phyloP scores from a whole-genome alignment of 1,284 basidiomycete species.

The Ustilago hordei region DNA sequence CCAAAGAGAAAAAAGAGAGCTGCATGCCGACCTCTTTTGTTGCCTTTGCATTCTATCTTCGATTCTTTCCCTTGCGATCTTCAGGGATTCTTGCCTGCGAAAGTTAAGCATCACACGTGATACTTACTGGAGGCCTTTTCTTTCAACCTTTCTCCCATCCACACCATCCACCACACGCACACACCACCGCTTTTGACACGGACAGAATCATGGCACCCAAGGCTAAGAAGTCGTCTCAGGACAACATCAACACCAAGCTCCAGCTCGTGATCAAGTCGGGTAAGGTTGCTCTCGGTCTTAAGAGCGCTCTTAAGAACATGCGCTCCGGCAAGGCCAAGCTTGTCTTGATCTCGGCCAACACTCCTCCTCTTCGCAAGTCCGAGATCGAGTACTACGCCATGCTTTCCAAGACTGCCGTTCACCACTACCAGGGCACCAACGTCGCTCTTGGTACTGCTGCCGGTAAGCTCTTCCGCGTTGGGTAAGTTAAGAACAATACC shows the following conservation, averaged over 20 bases:
- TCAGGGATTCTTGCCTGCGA: slow-evolving; percentile 51
- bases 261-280: slow-evolving; percentile 96
- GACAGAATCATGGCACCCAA: slow-evolving; percentile 85
- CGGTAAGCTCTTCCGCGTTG: slow-evolving; percentile 99
- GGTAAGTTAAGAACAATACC: slow-evolving; percentile 74
- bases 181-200: slow-evolving; percentile 1
- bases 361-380: slow-evolving; percentile 97
- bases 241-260: slow-evolving; percentile 94
- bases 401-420: slow-evolving; percentile 92
- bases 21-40: slow-evolving; percentile 36
- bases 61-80: slow-evolving; percentile 7
- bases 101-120: slow-evolving; percentile 58
- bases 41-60: slow-evolving; percentile 21
- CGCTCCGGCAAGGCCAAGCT: slow-evolving; percentile 99
- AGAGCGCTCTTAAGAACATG: slow-evolving; percentile 91
- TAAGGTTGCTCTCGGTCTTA: slow-evolving; percentile 68
- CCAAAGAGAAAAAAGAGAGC: slow-evolving; percentile 11
- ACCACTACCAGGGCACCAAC: slow-evolving; percentile 94
- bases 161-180: slow-evolving; percentile 1
- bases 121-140: slow-evolving; percentile 54
- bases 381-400: slow-evolving; percentile 99
- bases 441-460: slow-evolving; percentile 98
- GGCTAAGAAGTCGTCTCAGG: slow-evolving; percentile 78
- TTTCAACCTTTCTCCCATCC: slow-evolving; percentile 23
- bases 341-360: slow-evolving; percentile 98